Evolutionary conservation across 2,329 filamentous ascomycete species (phyloP).

Genomic region (Botrytis sinoallii): DNA sequence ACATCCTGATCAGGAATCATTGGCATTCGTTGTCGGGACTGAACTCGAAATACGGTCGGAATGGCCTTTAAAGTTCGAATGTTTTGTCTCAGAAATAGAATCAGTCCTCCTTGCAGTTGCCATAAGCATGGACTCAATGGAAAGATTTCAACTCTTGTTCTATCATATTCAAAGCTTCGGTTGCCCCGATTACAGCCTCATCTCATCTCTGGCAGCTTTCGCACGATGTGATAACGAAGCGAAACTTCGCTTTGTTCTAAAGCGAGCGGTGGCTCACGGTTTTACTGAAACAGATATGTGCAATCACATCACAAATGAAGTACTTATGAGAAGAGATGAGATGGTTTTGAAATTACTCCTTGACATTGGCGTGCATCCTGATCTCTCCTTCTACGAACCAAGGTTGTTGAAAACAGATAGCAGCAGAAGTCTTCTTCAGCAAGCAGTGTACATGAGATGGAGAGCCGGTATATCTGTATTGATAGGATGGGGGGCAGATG

Average conservation of each 20-base stretch:
- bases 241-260: rapidly evolving
- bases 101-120: neutral
- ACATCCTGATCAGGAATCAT: neutral
- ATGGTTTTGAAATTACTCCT: neutral
- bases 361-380: neutral
- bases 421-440: neutral
- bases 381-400: neutral
- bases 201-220: neutral
- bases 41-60: neutral
- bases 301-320: neutral
- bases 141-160: neutral
- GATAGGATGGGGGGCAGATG: neutral
- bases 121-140: neutral
- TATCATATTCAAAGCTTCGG: rapidly evolving
- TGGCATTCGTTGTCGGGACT: neutral
- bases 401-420: too few species aligned
- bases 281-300: neutral
- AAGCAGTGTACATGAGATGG: neutral
- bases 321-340: neutral
- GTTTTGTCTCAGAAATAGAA: rapidly evolving
- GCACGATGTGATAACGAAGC: neutral
- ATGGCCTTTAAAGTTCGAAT: neutral
- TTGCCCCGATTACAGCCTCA: rapidly evolving
- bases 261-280: neutral
- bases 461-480: neutral